A percentile compares a stretch with the other conserved stretches of the same genome.
phyloP scores from a whole-genome alignment of 768 basidiomycete genomes.

The Gymnopilus junonius region DNA sequence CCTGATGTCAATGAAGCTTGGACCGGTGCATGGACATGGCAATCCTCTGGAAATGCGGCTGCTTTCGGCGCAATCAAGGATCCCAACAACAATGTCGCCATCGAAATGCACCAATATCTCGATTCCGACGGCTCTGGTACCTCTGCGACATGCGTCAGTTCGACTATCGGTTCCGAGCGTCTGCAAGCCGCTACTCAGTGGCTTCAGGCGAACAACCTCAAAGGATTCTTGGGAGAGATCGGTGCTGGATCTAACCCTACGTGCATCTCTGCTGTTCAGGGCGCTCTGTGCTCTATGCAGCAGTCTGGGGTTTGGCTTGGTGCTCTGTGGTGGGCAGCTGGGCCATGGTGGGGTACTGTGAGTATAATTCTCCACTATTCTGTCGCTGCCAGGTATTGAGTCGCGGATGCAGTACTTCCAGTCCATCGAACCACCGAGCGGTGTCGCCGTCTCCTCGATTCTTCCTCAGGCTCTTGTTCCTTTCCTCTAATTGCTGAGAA shows the following conservation, averaged over 20 bases:
- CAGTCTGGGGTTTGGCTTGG: constrained; percentile 61
- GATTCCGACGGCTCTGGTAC: constrained; percentile 68
- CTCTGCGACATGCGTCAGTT: constrained; percentile 53
- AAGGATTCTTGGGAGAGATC: constrained; percentile 69
- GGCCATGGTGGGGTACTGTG: constrained; percentile 63
- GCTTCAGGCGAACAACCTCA: constrained; percentile 61
- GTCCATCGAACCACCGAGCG: constrained; percentile 65
- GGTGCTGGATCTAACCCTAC: constrained; percentile 52
- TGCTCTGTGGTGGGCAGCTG: constrained; percentile 61
- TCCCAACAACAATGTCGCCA: constrained; percentile 64
- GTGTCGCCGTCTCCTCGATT: constrained; percentile 52
- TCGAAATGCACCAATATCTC: constrained; percentile 75
- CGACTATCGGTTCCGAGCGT: constrained; percentile 63
- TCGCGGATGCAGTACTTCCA: constrained; percentile 49
- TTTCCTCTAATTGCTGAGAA: constrained; percentile 43
- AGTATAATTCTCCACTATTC: constrained; percentile 28
- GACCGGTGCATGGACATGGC: constrained; percentile 69
- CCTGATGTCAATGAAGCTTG: constrained; percentile 40
- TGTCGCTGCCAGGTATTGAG: neutral
- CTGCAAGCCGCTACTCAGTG: constrained; percentile 58
- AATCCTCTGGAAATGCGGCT: constrained; percentile 55
- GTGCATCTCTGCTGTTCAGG: constrained; percentile 54
- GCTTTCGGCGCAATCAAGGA: constrained; percentile 58
- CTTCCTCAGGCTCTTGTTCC: constrained; percentile 61
- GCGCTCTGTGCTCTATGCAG: constrained; percentile 64